Conservation (phyloP, 2,329 filamentous ascomycete species). For the Alternaria brassicicola region DNA sequence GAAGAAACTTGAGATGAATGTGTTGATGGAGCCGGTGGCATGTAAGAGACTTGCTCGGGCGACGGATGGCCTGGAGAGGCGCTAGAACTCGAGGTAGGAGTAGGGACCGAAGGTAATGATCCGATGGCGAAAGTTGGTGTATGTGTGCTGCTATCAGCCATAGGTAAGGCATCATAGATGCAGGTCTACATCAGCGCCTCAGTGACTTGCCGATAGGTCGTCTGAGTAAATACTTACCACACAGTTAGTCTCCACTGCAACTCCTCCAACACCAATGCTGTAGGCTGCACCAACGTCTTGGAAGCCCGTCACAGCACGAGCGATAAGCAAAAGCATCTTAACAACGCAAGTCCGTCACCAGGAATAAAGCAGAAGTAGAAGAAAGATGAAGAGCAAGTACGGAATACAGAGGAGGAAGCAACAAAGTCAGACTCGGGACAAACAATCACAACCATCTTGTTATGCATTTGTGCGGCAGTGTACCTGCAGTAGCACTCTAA, state of each 20-base stretch:
- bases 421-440: background rate
- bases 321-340: conserved; percentile 13
- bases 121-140: background rate
- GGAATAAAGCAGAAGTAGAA: background rate
- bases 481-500: conserved; percentile 28
- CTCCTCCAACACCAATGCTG: conserved; percentile 11
- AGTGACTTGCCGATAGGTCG: background rate
- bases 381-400: background rate
- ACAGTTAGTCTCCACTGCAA: background rate
- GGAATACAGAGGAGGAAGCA: background rate
- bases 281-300: conserved; percentile 25
- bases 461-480: conserved; percentile 23
- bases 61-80: background rate
- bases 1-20: background rate
- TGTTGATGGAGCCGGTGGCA: background rate
- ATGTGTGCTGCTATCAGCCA: background rate
- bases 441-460: conserved; percentile 18
- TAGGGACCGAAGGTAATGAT: background rate
- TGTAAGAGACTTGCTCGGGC: background rate
- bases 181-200: background rate
- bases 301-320: background rate
- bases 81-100: background rate
- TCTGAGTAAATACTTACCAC: conserved; percentile 11
- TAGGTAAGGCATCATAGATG: background rate
- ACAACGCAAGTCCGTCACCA: background rate